Percentiles rank a stretch among this genome's conserved stretches.
phyloP scores from a whole-genome alignment of 139 green algal genomes.

The Auxenochlorella pyrenoidosa region DNA sequence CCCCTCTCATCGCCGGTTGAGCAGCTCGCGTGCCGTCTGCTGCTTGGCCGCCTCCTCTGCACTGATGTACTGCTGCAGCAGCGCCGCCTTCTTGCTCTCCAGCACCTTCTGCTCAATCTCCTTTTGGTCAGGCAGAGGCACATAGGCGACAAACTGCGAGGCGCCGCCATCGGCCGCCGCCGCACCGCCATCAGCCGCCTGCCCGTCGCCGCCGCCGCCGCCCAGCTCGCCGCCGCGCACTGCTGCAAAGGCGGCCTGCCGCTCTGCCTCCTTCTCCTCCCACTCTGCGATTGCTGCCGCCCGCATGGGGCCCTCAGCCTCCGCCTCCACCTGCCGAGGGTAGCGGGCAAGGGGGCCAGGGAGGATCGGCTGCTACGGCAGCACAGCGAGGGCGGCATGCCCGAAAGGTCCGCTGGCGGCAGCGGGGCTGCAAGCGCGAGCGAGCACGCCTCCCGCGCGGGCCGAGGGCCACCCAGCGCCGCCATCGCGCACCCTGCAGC shows the following conservation, averaged over 20 bases:
- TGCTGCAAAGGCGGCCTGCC: constrained; percentile 54
- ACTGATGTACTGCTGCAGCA: constrained; percentile 89
- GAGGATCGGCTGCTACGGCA: too few relatives aligned
- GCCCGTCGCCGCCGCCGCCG: constrained; percentile 7
- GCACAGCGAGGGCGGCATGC: too few relatives aligned
- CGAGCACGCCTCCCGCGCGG: too few relatives aligned
- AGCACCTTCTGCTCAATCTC: constrained; percentile 93
- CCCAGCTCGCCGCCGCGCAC: constrained; percentile 40
- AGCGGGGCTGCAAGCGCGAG: too few relatives aligned
- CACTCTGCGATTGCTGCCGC: constrained; percentile 72
- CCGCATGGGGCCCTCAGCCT: constrained; percentile 76
- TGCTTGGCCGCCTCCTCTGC: constrained; percentile 77
- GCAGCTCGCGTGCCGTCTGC: constrained; percentile 74
- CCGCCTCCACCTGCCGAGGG: constrained; percentile 64
- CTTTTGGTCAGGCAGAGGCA: constrained; percentile 92
- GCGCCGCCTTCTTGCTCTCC: constrained; percentile 92
- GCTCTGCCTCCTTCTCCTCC: constrained; percentile 73
- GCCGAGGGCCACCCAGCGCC: too few relatives aligned
- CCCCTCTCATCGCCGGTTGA: constrained; percentile 64
- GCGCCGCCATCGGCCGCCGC: constrained; percentile 11
- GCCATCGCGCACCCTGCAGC: too few relatives aligned
- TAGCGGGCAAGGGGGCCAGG: neutral
- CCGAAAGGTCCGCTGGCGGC: too few relatives aligned
- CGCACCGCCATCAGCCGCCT: neutral
- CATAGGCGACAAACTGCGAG: constrained; percentile 89